phyloP scores from a whole-genome alignment of 129 eudicot species.

The Ambrosia trifida region DNA sequence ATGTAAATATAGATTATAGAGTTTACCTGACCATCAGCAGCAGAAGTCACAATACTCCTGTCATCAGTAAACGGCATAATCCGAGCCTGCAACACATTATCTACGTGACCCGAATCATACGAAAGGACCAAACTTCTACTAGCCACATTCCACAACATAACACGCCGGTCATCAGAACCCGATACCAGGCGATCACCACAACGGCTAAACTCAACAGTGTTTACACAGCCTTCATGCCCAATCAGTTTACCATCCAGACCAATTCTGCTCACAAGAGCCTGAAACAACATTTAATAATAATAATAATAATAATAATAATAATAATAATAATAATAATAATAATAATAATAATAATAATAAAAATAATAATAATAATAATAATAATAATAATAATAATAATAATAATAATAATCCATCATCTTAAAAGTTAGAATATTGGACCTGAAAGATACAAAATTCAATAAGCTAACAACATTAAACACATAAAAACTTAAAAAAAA shows the following conservation, averaged over 20 bases:
- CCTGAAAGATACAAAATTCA: slow-evolving; percentile 1
- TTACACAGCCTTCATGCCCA: slow-evolving; percentile 83
- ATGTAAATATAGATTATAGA: background rate
- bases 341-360: too few species aligned
- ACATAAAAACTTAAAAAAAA: background rate
- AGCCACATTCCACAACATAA: slow-evolving; percentile 75
- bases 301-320: too few species aligned
- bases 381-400: too few species aligned
- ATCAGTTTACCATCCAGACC: slow-evolving; percentile 62
- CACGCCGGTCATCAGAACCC: slow-evolving; percentile 75
- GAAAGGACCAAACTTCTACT: slow-evolving; percentile 40
- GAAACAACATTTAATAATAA: slow-evolving; percentile 32
- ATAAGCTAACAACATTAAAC: background rate
- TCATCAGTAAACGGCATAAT: slow-evolving; percentile 81
- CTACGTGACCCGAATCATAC: slow-evolving; percentile 76
- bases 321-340: too few species aligned
- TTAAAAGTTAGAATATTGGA: background rate
- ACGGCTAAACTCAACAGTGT: slow-evolving; percentile 67
- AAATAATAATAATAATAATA: too few species aligned
- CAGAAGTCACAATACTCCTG: slow-evolving; percentile 65
- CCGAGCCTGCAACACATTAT: slow-evolving; percentile 67
- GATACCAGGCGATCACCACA: slow-evolving; percentile 71
- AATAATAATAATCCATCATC: too few species aligned
- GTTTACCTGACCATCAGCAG: slow-evolving; percentile 92
- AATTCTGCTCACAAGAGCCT: slow-evolving; percentile 60